phyloP scores from a whole-genome alignment of 805 yeast species.

The Candida nemodendra region DNA sequence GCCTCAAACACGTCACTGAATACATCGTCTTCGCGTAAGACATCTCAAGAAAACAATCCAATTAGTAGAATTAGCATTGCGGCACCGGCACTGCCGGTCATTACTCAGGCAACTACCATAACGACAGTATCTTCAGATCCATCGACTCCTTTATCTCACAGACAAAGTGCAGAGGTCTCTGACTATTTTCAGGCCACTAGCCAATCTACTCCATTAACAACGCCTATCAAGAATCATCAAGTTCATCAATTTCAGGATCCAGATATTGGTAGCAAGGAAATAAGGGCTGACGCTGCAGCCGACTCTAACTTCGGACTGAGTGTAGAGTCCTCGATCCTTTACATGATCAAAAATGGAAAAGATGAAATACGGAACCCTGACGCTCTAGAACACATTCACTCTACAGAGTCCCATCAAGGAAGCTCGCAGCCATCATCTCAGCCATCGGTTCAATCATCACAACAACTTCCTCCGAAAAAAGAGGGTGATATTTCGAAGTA shows the following conservation, averaged over 20 bases:
- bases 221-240: conserved; percentile 13
- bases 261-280: not conserved
- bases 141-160: conserved; percentile 17
- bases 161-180: conserved; percentile 11
- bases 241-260: conserved; percentile 8
- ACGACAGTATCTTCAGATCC: conserved; percentile 29
- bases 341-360: conserved; percentile 4
- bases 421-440: not conserved
- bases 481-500: conserved; percentile 1
- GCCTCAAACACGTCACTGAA: conserved; percentile 17
- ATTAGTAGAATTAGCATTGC: conserved; percentile 29
- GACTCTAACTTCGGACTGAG: conserved; percentile 3
- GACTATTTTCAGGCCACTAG: conserved; percentile 13
- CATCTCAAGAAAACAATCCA: conserved; percentile 27
- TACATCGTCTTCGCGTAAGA: conserved; percentile 21
- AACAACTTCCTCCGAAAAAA: not conserved
- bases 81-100: conserved; percentile 35
- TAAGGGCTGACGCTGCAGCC: not conserved
- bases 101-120: conserved; percentile 36
- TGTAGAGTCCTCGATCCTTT: conserved; percentile 11
- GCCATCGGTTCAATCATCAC: not conserved
- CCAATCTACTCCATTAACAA: conserved; percentile 9
- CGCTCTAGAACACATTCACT: not conserved
- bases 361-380: not conserved
- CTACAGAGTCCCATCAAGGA: too few species aligned